A percentile compares a stretch with the other conserved stretches of the same genome.
These are phyloP conservation scores for Linum lewisii DNA, from an alignment of 345 rosid genomes.

Conservation along the genomic window DNA sequence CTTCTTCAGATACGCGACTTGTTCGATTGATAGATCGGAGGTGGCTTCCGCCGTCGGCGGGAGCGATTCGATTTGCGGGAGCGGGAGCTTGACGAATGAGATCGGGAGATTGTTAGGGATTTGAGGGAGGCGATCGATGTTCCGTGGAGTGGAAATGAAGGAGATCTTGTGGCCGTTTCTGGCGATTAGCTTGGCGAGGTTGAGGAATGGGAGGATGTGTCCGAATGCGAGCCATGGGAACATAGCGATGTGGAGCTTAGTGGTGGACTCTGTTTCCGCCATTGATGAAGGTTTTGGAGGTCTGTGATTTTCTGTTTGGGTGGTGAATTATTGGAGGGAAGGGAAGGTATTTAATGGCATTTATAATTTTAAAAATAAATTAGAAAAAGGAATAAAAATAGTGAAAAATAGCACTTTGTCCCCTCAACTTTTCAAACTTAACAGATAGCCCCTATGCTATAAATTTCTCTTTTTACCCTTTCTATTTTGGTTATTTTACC, in stretches of 20 bases:
- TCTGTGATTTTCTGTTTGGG: too few species aligned
- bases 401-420: too few species aligned
- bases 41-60: neutral
- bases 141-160: constrained; percentile 3
- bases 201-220: constrained; percentile 1
- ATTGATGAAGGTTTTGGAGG: neutral
- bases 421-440: too few species aligned
- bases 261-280: neutral
- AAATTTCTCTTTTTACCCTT: too few species aligned
- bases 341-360: too few species aligned
- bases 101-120: neutral
- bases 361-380: too few species aligned
- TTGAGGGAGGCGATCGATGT: constrained; percentile 1
- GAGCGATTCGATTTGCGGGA: neutral
- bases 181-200: constrained; percentile 4
- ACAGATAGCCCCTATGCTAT: too few species aligned
- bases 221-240: constrained; percentile 9
- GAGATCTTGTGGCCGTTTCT: constrained; percentile 6
- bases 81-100: neutral
- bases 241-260: neutral
- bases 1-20: neutral
- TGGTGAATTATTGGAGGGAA: neutral
- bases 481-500: too few species aligned
- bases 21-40: neutral
- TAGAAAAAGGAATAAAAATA: too few species aligned